These are phyloP conservation scores for Penicillium vulpinum DNA, from an alignment of 2,329 filamentous ascomycete species.

Conservation along the genomic window DNA sequence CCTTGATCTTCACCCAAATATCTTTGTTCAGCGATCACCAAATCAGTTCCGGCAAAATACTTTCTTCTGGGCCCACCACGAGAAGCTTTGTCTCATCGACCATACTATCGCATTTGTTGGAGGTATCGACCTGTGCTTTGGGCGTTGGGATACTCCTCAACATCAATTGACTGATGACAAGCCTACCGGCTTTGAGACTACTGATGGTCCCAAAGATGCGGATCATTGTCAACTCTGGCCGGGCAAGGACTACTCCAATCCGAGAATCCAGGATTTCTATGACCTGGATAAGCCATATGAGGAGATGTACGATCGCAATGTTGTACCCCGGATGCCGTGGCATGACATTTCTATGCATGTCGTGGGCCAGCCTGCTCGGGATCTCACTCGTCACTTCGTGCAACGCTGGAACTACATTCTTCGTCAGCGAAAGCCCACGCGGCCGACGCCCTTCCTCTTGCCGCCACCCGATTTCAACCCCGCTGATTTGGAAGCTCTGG, in stretches of 20 bases:
- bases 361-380: slow-evolving; percentile 89
- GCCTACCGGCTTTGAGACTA: slow-evolving; percentile 85
- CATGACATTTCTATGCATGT: slow-evolving; percentile 98
- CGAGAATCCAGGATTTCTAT: slow-evolving; percentile 92
- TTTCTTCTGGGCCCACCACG: slow-evolving; percentile 98
- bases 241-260: slow-evolving; percentile 98
- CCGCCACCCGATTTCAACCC: slow-evolving; percentile 89
- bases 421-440: slow-evolving; percentile 85
- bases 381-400: slow-evolving; percentile 92
- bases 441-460: slow-evolving; percentile 88
- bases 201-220: slow-evolving; percentile 73
- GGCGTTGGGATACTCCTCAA: slow-evolving; percentile 94
- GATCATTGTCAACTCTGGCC: slow-evolving; percentile 96
- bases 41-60: slow-evolving; percentile 99
- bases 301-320: slow-evolving; percentile 94
- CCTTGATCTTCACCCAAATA: slow-evolving; percentile 90
- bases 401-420: slow-evolving; percentile 98
- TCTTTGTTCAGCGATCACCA: slow-evolving; percentile 92
- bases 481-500: slow-evolving; percentile 81
- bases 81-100: slow-evolving; percentile 96
- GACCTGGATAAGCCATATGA: slow-evolving; percentile 91
- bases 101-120: slow-evolving; percentile 95
- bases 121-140: slow-evolving; percentile 94
- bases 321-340: slow-evolving; percentile 94
- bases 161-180: slow-evolving; percentile 91